Conservation (phyloP, 495 filamentous ascomycete species). For the Penicillium paradoxum region DNA sequence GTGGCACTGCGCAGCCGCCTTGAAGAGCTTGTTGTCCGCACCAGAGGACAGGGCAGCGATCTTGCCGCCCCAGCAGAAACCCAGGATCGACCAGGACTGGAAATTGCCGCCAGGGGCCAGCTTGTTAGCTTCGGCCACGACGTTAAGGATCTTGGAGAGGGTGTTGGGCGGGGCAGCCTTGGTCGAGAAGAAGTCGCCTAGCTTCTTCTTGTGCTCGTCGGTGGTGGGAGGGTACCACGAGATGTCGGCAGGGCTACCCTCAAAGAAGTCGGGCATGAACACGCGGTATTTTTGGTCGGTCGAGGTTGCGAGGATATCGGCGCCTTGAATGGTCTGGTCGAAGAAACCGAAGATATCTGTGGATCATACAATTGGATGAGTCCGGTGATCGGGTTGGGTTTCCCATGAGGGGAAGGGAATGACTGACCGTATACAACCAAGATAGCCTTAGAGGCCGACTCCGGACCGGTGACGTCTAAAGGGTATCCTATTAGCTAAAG, state of each 20-base stretch:
- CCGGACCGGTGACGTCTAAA: constrained; percentile 50
- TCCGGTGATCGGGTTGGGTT: neutral
- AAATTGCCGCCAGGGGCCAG: constrained; percentile 43
- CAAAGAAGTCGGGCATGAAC: constrained; percentile 56
- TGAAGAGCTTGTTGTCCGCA: constrained; percentile 58
- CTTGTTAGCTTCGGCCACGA: constrained; percentile 52
- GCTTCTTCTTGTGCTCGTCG: constrained; percentile 69
- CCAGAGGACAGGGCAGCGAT: constrained; percentile 57
- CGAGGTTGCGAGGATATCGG: constrained; percentile 50
- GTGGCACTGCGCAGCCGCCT: constrained; percentile 65
- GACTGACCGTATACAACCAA: constrained; percentile 47
- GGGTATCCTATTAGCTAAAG: constrained; percentile 3
- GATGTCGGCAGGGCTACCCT: constrained; percentile 43
- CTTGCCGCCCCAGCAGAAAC: constrained; percentile 95
- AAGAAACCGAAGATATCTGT: constrained; percentile 55
- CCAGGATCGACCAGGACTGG: constrained; percentile 78
- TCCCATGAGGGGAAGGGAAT: neutral
- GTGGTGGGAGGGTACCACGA: constrained; percentile 70
- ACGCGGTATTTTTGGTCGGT: constrained; percentile 49
- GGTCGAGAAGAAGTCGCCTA: constrained; percentile 73
- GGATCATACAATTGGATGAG: neutral
- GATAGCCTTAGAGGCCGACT: constrained; percentile 48
- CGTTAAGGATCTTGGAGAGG: constrained; percentile 56
- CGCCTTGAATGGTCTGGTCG: constrained; percentile 52
- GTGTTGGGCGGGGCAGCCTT: constrained; percentile 59